phyloP scores from a whole-genome alignment of 345 rosid genomes.

The Murraya koenigii region DNA sequence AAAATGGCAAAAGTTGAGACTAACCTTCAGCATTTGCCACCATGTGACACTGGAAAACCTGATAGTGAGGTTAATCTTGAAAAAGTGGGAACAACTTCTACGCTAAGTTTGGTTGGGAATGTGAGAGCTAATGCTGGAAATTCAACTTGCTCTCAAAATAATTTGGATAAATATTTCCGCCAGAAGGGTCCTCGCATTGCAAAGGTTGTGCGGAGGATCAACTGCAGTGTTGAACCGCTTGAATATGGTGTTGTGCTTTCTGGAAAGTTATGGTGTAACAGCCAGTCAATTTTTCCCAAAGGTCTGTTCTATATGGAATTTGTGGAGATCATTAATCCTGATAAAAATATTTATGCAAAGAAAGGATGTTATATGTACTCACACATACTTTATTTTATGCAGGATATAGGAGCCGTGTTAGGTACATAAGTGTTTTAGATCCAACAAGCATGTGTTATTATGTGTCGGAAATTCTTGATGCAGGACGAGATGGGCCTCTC shows the following conservation, averaged over 20 bases:
- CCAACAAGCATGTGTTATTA: constrained; percentile 75
- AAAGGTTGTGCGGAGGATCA: constrained; percentile 95
- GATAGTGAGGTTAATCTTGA: constrained; percentile 41
- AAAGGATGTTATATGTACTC: constrained; percentile 6
- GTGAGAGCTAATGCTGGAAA: constrained; percentile 39
- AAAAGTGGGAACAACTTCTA: constrained; percentile 38
- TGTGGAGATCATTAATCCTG: not conserved
- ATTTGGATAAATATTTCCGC: constrained; percentile 65
- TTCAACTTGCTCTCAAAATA: constrained; percentile 62
- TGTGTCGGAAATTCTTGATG: constrained; percentile 87
- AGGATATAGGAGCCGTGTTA: constrained; percentile 94
- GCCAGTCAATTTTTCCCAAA: constrained; percentile 85
- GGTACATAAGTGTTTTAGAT: constrained; percentile 72
- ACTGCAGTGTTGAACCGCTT: constrained; percentile 84
- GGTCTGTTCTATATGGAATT: constrained; percentile 40
- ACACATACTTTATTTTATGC: constrained; percentile 34
- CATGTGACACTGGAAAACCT: constrained; percentile 28
- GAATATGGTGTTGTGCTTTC: constrained; percentile 73
- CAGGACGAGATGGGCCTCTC: constrained; percentile 63
- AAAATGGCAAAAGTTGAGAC: constrained; percentile 24
- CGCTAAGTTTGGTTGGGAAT: constrained; percentile 38
- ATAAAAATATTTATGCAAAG: not conserved
- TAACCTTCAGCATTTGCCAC: constrained; percentile 23
- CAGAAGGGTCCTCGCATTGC: constrained; percentile 99
- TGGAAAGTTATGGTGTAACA: constrained; percentile 84